These are phyloP conservation scores for Pythium insidiosum DNA, from an alignment of 352 stramenopile genomes.

Conservation along the genomic window DNA sequence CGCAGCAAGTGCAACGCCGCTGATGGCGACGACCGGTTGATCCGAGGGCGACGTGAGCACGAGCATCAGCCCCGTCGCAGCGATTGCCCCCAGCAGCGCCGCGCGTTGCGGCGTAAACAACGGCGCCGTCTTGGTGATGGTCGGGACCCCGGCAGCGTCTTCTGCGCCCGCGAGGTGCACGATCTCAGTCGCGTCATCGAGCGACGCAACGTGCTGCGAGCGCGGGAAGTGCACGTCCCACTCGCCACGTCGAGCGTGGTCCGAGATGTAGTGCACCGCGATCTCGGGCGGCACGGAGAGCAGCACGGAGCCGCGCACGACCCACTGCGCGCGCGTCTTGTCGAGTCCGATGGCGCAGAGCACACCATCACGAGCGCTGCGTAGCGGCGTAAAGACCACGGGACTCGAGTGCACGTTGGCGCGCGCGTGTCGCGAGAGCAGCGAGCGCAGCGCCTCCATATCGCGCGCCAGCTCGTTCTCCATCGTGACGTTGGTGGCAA, in stretches of 20 bases:
- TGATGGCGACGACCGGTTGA: slow-evolving; percentile 27
- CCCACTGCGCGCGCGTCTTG: too few species aligned
- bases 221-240: slow-evolving; percentile 73
- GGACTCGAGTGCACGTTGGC: slow-evolving; percentile 15
- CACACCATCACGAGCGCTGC: slow-evolving; percentile 53
- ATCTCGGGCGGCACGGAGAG: slow-evolving; percentile 59
- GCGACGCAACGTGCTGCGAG: slow-evolving; percentile 53
- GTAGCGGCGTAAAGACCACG: slow-evolving; percentile 51
- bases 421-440: slow-evolving; percentile 24
- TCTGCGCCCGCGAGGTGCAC: slow-evolving; percentile 54
- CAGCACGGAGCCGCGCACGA: slow-evolving; percentile 50
- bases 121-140: slow-evolving; percentile 30
- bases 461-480: slow-evolving; percentile 67
- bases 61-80: too few species aligned
- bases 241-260: slow-evolving; percentile 59
- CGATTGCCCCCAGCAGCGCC: slow-evolving; percentile 27
- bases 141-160: too few species aligned
- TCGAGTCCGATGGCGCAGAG: slow-evolving; percentile 19
- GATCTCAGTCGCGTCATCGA: slow-evolving; percentile 67
- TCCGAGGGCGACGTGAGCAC: slow-evolving; percentile 29
- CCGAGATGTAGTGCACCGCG: slow-evolving; percentile 44
- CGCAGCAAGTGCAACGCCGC: slow-evolving; percentile 38
- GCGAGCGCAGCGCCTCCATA: slow-evolving; percentile 50
- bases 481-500: slow-evolving; percentile 55
- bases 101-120: slow-evolving; percentile 48